Base-by-base conservation (phyloP, 306 rosid genomes). In the Lablab purpureus region DNA sequence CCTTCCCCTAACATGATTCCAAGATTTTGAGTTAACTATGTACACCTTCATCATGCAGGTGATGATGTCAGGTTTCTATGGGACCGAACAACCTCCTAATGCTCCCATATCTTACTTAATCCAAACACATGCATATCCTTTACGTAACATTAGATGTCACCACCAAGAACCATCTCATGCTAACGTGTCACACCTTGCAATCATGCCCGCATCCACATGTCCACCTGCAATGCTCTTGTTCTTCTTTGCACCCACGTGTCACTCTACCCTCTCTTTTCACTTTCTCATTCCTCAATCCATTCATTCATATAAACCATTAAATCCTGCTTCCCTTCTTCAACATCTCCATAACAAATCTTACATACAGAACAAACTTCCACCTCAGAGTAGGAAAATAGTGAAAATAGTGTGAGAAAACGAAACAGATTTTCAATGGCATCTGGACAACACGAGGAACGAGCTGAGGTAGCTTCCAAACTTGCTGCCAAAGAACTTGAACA, bases 401-500 rank as follows among this genome's bases (percentile, higher is more conserved):
- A 43, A 43, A 43, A 43, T 2, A 40, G 13, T 40, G 45, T 40
- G 45, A 40, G 12, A 40, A 40, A 40, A 40, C 11, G 0, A 40
- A 40, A 40, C 3, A 40, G 4, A 34, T 6, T 7, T 22, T 13
- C 36, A 66, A 83, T 83, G 86, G 80, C 80, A 0, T 78, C 86
- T 0, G 74, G 9, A 11, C 75, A 89, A 43, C 88, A 86, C 79
- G 76, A 85, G 43, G 79, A 87, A 34, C 59, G 85, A 60, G 93
- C 91, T 1, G 92, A 88, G 75, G 91, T 78, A 12, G 88, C 87
- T 0, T 86, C 87, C 13, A 87, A 85, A 71, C 64, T 78, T 0
- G 91, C 92, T 0, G 85, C 96, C 0, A 63, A 82, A 7, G 92
- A 90, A 9, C 83, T 92, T 5, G 80, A 81, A 19, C 92, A 92